These are phyloP conservation scores for Salvia hispanica DNA, from an alignment of 257 asterid genomes.

Conservation along the genomic window DNA sequence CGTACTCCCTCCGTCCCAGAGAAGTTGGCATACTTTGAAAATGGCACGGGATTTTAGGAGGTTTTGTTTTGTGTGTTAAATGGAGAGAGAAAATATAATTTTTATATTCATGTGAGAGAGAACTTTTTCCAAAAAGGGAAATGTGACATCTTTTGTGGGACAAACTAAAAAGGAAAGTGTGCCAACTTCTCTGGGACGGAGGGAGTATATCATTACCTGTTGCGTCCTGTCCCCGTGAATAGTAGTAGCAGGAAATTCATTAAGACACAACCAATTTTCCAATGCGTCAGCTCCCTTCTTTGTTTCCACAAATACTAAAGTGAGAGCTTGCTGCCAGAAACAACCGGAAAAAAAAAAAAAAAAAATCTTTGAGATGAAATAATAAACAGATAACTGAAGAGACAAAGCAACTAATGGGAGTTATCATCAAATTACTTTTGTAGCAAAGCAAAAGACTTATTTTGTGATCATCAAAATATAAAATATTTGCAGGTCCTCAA, in stretches of 20 bases:
- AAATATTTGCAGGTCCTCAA: neutral
- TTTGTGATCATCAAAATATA: neutral
- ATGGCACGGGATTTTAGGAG: too few species aligned
- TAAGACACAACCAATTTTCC: slow-evolving; percentile 71
- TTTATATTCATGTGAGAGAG: too few species aligned
- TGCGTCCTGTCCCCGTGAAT: slow-evolving; percentile 94
- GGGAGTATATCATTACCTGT: slow-evolving; percentile 60
- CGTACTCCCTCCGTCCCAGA: too few species aligned
- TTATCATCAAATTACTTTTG: too few species aligned
- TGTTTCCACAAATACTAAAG: slow-evolving; percentile 91
- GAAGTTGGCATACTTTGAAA: too few species aligned
- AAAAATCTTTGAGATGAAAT: neutral
- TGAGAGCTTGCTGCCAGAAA: slow-evolving; percentile 72
- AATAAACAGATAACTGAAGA: neutral
- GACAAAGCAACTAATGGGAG: too few species aligned
- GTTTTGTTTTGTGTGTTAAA: too few species aligned
- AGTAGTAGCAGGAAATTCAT: slow-evolving; percentile 84
- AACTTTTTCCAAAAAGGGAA: too few species aligned
- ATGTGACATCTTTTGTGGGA: too few species aligned
- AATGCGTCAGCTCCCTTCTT: slow-evolving; percentile 92
- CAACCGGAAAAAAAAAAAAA: slow-evolving; percentile 13
- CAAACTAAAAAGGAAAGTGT: too few species aligned
- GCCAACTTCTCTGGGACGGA: too few species aligned
- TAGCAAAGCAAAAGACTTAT: neutral
- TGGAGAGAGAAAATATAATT: too few species aligned